Evolutionary conservation across 2,329 filamentous ascomycete species (phyloP).

Genomic region (Rutstroemia sp.): DNA sequence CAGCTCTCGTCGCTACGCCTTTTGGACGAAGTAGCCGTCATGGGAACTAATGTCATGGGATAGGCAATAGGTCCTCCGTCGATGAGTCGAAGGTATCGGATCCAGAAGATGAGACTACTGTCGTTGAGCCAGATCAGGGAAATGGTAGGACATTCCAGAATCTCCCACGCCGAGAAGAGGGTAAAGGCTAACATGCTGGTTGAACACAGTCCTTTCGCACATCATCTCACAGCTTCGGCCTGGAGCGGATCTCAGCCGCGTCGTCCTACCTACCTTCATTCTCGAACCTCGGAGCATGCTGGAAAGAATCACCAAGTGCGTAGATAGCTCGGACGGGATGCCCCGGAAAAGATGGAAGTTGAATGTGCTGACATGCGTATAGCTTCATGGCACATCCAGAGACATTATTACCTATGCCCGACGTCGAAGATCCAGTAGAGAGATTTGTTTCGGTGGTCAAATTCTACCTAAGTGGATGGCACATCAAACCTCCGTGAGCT

Average conservation of each 20-base stretch:
- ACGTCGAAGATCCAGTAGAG: constrained; percentile 79
- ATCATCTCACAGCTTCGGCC: constrained; percentile 96
- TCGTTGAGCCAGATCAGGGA: constrained; percentile 87
- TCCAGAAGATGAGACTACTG: constrained; percentile 65
- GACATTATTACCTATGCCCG: constrained; percentile 80
- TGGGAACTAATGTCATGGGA: not conserved
- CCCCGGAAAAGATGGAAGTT: not conserved
- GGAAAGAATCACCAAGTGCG: constrained; percentile 95
- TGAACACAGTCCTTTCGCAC: constrained; percentile 71
- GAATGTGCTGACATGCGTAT: constrained; percentile 11
- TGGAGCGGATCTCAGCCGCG: constrained; percentile 87
- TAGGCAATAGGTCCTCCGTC: constrained; percentile 36
- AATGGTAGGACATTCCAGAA: constrained; percentile 57
- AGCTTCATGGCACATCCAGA: constrained; percentile 99
- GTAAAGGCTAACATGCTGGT: constrained; percentile 13
- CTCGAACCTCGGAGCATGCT: constrained; percentile 97
- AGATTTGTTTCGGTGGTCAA: constrained; percentile 94
- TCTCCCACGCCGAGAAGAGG: not conserved
- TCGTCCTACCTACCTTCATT: constrained; percentile 95
- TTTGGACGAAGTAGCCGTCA: not conserved
- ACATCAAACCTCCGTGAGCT: constrained; percentile 88
- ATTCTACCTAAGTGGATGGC: constrained; percentile 98
- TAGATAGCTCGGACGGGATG: constrained; percentile 12
- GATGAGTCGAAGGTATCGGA: constrained; percentile 27
- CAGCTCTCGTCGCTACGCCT: constrained; percentile 7